Percentiles rank a stretch among this genome's conserved stretches.
These are phyloP conservation scores for Marsdenia floribunda DNA, from an alignment of 257 asterid species.

Conservation along the genomic window DNA sequence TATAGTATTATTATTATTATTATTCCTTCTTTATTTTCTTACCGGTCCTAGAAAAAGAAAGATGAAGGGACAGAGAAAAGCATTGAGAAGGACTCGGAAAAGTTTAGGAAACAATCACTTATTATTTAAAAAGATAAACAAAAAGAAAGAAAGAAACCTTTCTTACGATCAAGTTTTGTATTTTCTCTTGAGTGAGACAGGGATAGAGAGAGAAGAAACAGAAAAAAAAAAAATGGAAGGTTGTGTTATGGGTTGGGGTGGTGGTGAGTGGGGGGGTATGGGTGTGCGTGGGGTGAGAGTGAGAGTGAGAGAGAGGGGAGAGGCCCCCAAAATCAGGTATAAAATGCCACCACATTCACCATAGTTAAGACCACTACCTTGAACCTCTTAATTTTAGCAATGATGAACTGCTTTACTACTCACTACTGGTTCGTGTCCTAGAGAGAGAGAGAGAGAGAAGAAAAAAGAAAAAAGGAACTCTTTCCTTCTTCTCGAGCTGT, in stretches of 20 bases:
- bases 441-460: not conserved
- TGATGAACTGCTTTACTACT: conserved; percentile 5
- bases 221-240: not conserved
- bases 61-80: not conserved
- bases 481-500: not conserved
- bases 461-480: not conserved
- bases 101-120: not conserved
- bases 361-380: conserved; percentile 16
- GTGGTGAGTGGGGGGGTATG: not conserved
- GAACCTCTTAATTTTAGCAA: conserved; percentile 3
- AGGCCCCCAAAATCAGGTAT: conserved; percentile 31
- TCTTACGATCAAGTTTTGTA: not conserved
- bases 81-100: not conserved
- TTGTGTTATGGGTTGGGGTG: not conserved
- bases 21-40: conserved; percentile 8
- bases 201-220: not conserved
- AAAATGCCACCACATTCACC: conserved; percentile 28
- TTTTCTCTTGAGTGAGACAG: not conserved
- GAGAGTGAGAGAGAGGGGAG: not conserved
- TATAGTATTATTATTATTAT: not conserved
- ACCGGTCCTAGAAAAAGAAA: conserved; percentile 14
- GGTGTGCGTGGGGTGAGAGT: not conserved
- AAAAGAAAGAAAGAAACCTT: not conserved
- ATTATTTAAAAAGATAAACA: not conserved
- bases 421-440: conserved; percentile 1